Conservation (phyloP, 192 early-diverging fungal genomes). For the Backusella tuberculispora region DNA sequence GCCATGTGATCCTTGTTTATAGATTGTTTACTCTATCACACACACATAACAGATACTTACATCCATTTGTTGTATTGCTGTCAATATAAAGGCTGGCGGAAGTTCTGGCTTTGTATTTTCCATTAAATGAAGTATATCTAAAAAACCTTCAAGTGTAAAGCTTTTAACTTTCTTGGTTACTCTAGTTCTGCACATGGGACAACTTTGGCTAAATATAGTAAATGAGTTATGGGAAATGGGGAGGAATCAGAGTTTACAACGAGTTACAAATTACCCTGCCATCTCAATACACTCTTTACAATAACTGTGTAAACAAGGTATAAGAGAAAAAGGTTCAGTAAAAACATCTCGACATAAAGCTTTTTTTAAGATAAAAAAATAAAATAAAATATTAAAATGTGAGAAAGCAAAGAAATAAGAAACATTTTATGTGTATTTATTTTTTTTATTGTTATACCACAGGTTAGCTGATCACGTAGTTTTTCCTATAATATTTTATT, state of each 20-base stretch:
- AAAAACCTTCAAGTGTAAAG: neutral
- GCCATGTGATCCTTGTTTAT: neutral
- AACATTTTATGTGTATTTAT: too few relatives aligned
- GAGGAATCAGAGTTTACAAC: too few relatives aligned
- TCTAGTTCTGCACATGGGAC: slow-evolving; percentile 17
- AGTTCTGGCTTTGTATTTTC: neutral
- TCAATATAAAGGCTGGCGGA: neutral
- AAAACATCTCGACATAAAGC: slow-evolving; percentile 16
- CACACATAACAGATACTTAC: neutral
- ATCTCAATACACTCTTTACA: slow-evolving; percentile 14
- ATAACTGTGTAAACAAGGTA: slow-evolving; percentile 15
- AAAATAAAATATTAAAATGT: neutral
- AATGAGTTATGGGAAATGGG: neutral
- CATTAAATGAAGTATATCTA: neutral
- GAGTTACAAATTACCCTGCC: too few relatives aligned
- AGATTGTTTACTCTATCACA: too few relatives aligned
- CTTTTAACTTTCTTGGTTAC: neutral
- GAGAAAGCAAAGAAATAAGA: too few relatives aligned
- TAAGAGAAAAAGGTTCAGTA: neutral
- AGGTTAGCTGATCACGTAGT: slow-evolving; percentile 13
- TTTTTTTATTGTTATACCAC: slow-evolving; percentile 15
- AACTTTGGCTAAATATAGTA: neutral
- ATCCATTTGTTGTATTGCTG: neutral
- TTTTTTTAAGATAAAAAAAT: neutral
- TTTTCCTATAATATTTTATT: neutral